Evolutionary conservation across 225 moss, liverwort and hornwort genomes (phyloP).

Genomic region (Sphagnum contortum): DNA sequence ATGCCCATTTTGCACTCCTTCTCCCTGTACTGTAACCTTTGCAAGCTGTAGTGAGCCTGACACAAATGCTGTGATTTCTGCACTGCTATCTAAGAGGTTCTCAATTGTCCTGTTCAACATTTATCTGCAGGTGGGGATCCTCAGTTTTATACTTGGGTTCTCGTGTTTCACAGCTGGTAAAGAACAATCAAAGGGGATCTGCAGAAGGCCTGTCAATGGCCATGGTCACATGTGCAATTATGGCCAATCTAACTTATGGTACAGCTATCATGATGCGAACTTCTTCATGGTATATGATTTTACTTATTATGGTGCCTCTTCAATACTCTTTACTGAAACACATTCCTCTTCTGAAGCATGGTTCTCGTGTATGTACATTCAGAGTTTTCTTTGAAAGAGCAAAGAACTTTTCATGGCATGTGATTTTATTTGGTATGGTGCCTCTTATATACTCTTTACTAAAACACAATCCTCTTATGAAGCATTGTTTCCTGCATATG

Average conservation of each 20-base stretch:
- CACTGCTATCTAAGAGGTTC: background rate
- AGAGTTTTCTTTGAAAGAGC: background rate
- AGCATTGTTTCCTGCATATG: background rate
- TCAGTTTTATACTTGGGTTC: constrained; percentile 73
- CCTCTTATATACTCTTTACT: background rate
- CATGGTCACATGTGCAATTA: constrained; percentile 63
- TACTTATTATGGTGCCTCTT: constrained; percentile 6
- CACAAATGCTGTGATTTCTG: too few relatives aligned
- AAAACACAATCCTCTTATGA: too few relatives aligned
- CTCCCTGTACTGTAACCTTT: background rate
- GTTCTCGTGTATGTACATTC: too few relatives aligned
- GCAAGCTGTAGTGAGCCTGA: background rate
- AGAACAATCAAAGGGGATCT: constrained; percentile 61
- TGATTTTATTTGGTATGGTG: constrained; percentile 7
- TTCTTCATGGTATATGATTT: constrained; percentile 36
- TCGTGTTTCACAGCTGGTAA: constrained; percentile 59
- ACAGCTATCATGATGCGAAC: constrained; percentile 62
- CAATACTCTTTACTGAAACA: background rate
- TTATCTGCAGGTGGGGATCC: constrained; percentile 73
- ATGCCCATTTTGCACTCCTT: background rate
- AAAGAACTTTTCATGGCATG: constrained; percentile 46
- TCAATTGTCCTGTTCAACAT: background rate
- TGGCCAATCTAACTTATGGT: constrained; percentile 64
- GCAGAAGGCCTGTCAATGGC: constrained; percentile 75
- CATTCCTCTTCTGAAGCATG: background rate